Conservation (phyloP, 2,329 filamentous ascomycete genomes). For the Escovopsis weberi region DNA sequence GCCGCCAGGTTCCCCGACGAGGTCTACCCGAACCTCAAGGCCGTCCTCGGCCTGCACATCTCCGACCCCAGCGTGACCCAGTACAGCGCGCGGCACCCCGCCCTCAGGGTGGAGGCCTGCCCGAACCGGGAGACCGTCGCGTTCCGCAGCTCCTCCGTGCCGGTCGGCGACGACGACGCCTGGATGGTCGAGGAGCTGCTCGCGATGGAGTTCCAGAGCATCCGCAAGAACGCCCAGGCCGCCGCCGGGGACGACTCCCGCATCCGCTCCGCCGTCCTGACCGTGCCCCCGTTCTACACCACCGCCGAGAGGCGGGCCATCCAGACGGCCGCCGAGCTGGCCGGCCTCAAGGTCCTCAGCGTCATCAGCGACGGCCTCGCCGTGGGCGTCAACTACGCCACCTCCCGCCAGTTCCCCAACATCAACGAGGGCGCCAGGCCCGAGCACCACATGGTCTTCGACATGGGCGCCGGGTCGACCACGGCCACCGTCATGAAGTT, state of each 20-base stretch:
- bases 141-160: slow-evolving; percentile 63
- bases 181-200: slow-evolving; percentile 84
- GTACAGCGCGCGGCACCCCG: slow-evolving; percentile 66
- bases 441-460: slow-evolving; percentile 86
- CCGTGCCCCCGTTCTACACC: slow-evolving; percentile 81
- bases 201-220: slow-evolving; percentile 89
- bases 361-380: slow-evolving; percentile 82
- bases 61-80: slow-evolving; percentile 42
- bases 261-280: slow-evolving; percentile 75
- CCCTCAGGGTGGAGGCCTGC: slow-evolving; percentile 51
- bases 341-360: slow-evolving; percentile 72
- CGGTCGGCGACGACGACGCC: slow-evolving; percentile 41
- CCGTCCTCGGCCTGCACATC: slow-evolving; percentile 61
- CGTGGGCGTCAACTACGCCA: slow-evolving; percentile 91
- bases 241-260: slow-evolving; percentile 61
- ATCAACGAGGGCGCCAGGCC: slow-evolving; percentile 71
- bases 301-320: slow-evolving; percentile 81
- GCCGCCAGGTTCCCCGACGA: slow-evolving; percentile 80
- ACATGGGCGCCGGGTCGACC: slow-evolving; percentile 93
- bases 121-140: slow-evolving; percentile 52
- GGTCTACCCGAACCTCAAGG: slow-evolving; percentile 89
- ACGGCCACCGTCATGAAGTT: slow-evolving; percentile 84
- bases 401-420: slow-evolving; percentile 74
- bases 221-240: slow-evolving; percentile 74
- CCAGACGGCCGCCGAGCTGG: slow-evolving; percentile 70